These are phyloP conservation scores for Hygrophoropsis aurantiaca DNA, from an alignment of 768 basidiomycete species.

Conservation along the genomic window DNA sequence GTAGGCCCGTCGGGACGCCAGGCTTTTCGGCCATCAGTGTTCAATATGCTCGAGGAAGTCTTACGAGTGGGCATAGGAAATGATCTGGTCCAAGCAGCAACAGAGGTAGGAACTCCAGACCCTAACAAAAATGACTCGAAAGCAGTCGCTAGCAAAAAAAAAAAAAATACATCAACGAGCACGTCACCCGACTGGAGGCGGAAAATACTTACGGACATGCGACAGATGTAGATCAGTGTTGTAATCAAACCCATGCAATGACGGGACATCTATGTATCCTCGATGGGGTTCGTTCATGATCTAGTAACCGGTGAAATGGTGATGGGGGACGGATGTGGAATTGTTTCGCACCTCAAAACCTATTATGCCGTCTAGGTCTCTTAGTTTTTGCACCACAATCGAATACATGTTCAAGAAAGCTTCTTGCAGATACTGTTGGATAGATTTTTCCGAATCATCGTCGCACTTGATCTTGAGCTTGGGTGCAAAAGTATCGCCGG, in stretches of 20 bases:
- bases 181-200: not conserved
- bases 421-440: slow-evolving; percentile 83
- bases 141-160: slow-evolving; percentile 59
- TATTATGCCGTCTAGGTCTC: slow-evolving; percentile 73
- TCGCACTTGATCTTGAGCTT: slow-evolving; percentile 56
- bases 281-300: slow-evolving; percentile 94
- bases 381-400: slow-evolving; percentile 62
- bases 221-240: slow-evolving; percentile 92
- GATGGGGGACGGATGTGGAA: not conserved
- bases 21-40: slow-evolving; percentile 55
- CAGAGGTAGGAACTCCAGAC: slow-evolving; percentile 76
- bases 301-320: slow-evolving; percentile 39
- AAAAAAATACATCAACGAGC: not conserved
- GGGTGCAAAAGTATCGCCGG: slow-evolving; percentile 82
- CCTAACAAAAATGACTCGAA: slow-evolving; percentile 93
- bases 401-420: slow-evolving; percentile 80
- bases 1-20: slow-evolving; percentile 81
- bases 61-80: slow-evolving; percentile 85
- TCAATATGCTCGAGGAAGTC: slow-evolving; percentile 58
- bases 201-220: slow-evolving; percentile 59
- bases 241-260: slow-evolving; percentile 86
- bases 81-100: slow-evolving; percentile 80
- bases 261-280: slow-evolving; percentile 83
- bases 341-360: slow-evolving; percentile 78
- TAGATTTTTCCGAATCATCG: slow-evolving; percentile 51